Evolutionary conservation across 352 stramenopile genomes (phyloP), one percentile per base, ranked within the genome.

Genomic region (Thraustochytrium striatum): DNA sequence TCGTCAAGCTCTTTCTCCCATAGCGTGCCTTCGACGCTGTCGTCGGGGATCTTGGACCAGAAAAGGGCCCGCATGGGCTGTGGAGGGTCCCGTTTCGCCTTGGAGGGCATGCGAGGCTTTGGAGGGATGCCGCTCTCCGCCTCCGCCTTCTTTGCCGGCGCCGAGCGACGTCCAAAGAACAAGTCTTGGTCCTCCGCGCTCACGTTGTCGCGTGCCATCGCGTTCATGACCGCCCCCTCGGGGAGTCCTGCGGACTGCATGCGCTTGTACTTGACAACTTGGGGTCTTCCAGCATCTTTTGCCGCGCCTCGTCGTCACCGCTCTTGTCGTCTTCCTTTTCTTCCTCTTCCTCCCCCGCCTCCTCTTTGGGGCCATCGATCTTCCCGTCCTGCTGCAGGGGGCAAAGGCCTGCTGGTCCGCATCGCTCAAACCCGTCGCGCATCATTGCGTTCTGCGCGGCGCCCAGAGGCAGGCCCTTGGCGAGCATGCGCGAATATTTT

Each of bases 181-280:
- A 70, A n/a, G 33, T 25, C 59, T 21, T 70, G 59, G 30, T 70
- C 35, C 38, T 70, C 33, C 3, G 36, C 59, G 1, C 35, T 53
- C 2, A 75, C n/a, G 9, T 43, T 43, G 36, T 75, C 65, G 25
- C 65, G 65, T 21, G 35, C 39, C 52, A 61, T 61, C 21, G 43
- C 52, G 16, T 75, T 35, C 5, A 30, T 16, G 25, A 75, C 61
- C 8, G 65, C 65, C 1, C 65, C 65, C 16, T 75, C 65, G 11
- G 65, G 65, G 25, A 75, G 43, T 38, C 36, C 32, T 21, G 65
- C 65, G 1, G 65, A 21, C 43, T 61, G n/a, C 65, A 75, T 75
- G 21, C 61, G 65, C 28, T 1, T 30, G 50, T 75, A 75, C 39
- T 75, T 75, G 8, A 38, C 44, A 75, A 75, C 36, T 75, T 75